Percentiles rank a stretch among this genome's conserved stretches.
Evolutionary conservation across 345 rosid genomes (phyloP).

Genomic region (Dipteronia sinensis): DNA sequence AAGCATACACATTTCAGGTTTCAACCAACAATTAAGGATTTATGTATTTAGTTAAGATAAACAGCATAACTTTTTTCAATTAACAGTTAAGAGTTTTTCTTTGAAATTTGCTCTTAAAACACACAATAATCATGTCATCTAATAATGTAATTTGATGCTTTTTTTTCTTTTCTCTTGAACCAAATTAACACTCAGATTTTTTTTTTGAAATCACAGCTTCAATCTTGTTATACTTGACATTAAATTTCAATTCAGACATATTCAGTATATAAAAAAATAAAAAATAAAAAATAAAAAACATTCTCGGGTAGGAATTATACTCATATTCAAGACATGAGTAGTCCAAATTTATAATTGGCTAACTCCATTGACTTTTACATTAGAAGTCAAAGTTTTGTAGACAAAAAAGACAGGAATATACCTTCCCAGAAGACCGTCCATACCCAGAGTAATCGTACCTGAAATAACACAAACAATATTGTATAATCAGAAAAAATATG

Average conservation of each 20-base stretch:
- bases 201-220: too few species aligned
- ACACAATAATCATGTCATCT: too few species aligned
- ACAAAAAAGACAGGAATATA: slow-evolving; percentile 28
- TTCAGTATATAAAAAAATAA: not conserved
- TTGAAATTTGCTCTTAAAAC: too few species aligned
- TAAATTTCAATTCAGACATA: not conserved
- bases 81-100: not conserved
- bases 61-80: too few species aligned
- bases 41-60: too few species aligned
- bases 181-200: not conserved
- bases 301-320: too few species aligned
- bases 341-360: not conserved
- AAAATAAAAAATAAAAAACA: too few species aligned
- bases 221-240: not conserved
- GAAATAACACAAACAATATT: slow-evolving; percentile 22
- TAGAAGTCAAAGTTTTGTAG: not conserved
- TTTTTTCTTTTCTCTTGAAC: not conserved
- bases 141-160: too few species aligned
- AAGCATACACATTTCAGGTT: not conserved
- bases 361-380: not conserved
- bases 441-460: slow-evolving; percentile 95
- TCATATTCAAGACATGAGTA: not conserved
- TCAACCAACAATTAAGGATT: not conserved
- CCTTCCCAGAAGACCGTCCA: slow-evolving; percentile 93
- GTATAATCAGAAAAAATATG: too few species aligned